Evolutionary conservation across 371 early-diverging fungal genomes (phyloP).

Genomic region (Rhizopus microsporus): DNA sequence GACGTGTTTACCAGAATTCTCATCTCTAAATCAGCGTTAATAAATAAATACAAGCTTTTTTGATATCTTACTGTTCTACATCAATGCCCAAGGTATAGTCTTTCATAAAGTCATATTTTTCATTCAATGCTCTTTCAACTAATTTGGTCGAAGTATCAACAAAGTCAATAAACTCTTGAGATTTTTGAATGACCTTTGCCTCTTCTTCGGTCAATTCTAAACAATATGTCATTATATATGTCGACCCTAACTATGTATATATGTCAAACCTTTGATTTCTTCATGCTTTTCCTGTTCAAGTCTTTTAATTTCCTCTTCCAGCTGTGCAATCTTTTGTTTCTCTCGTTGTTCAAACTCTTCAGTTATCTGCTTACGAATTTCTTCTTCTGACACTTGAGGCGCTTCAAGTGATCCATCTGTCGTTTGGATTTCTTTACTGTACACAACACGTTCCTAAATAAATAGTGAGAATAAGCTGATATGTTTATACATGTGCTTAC

Average conservation of each 20-base stretch:
- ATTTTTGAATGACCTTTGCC: conserved; percentile 65
- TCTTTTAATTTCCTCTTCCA: conserved; percentile 63
- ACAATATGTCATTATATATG: background rate
- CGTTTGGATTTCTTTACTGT: conserved; percentile 91
- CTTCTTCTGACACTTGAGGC: conserved; percentile 61
- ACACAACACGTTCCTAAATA: conserved; percentile 79
- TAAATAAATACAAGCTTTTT: background rate
- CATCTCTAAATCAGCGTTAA: conserved; percentile 46
- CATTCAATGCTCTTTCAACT: conserved; percentile 89
- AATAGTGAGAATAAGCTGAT: background rate
- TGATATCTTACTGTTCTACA: conserved; percentile 50
- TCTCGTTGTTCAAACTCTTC: conserved; percentile 65
- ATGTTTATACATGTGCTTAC: conserved; percentile 31
- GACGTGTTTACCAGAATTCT: conserved; percentile 68
- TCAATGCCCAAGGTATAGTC: conserved; percentile 88
- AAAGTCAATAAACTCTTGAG: conserved; percentile 82
- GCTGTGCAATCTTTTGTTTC: conserved; percentile 54
- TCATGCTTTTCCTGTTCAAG: conserved; percentile 55
- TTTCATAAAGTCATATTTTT: conserved; percentile 87
- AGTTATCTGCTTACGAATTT: conserved; percentile 58
- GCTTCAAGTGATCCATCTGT: conserved; percentile 63
- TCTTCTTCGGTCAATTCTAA: conserved; percentile 86
- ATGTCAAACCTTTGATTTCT: conserved; percentile 35
- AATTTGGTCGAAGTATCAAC: conserved; percentile 84
- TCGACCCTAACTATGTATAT: background rate